Evolutionary conservation across 352 stramenopile species (phyloP).

Genomic region (Pythium aquatile): DNA sequence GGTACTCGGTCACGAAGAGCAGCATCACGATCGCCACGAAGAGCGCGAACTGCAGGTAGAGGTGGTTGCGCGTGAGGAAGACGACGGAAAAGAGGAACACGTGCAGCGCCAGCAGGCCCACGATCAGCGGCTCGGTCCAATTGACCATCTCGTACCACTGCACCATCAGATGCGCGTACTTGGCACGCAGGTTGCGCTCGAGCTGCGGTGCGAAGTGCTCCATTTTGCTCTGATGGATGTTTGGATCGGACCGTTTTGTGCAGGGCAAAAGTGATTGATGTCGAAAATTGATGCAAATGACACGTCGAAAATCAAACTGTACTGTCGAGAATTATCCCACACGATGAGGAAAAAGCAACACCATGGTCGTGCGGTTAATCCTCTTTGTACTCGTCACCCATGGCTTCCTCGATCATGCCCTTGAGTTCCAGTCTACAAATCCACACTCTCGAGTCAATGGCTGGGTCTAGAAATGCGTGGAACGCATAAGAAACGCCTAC

Average conservation of each 20-base stretch:
- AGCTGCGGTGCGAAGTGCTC: slow-evolving; percentile 60
- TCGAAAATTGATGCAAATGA: slow-evolving; percentile 6
- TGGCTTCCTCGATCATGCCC: slow-evolving; percentile 88
- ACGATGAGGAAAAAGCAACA: background rate
- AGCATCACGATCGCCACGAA: slow-evolving; percentile 66
- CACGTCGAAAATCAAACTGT: slow-evolving; percentile 4
- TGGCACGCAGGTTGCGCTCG: slow-evolving; percentile 60
- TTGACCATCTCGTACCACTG: slow-evolving; percentile 83
- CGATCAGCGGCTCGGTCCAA: slow-evolving; percentile 74
- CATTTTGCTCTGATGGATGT: slow-evolving; percentile 31
- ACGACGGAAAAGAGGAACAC: slow-evolving; percentile 49
- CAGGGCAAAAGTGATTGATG: background rate
- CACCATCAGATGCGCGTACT: slow-evolving; percentile 75
- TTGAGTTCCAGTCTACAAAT: slow-evolving; percentile 64
- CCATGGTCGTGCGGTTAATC: slow-evolving; percentile 35
- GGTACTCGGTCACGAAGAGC: slow-evolving; percentile 48
- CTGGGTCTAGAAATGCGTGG: background rate
- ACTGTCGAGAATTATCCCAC: background rate
- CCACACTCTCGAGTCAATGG: background rate
- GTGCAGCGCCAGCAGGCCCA: slow-evolving; percentile 58
- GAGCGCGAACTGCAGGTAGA: slow-evolving; percentile 57
- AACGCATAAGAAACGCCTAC: slow-evolving; percentile 23
- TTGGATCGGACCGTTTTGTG: background rate
- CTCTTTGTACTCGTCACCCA: slow-evolving; percentile 89
- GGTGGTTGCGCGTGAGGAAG: slow-evolving; percentile 52